Evolutionary conservation across 73 alveolate species (phyloP), one percentile per base, ranked within the genome.

Genomic region (Durusdinium trenchii): DNA sequence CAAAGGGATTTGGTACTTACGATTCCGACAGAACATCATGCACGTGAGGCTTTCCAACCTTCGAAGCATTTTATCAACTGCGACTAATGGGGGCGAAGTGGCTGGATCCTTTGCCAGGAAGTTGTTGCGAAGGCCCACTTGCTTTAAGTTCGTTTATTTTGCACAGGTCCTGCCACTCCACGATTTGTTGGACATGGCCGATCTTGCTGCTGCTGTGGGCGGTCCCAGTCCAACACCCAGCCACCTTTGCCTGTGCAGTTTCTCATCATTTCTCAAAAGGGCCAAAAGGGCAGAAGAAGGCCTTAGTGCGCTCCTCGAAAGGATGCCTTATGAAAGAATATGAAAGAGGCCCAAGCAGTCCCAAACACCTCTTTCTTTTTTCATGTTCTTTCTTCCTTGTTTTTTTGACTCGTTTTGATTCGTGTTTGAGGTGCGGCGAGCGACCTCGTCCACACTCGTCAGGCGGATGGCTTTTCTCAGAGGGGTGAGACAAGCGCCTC

Each of bases 181-280:
- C 40, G 99, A 93, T 71, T 45, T 93, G 92, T 84, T 93, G 45
- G 99, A 93, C 67, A 76, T 93, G 90, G 99, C 99, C 16, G 99
- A 93, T n/a, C 50, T 93, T 38, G 99, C 92, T 20, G 67, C 57
- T 14, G 92, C 99, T 4, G 99, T 93, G 82, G 99, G 99, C 14
- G 99, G 99, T 32, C 46, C 90, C 0, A 43, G 99, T 14, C 69
- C 69, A 57, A 12, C 69, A 57, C 23, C 23, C 32, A 23, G 12
- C 32, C 32, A 57, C 23, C 69, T 57, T 12, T 57, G 32, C 69
- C 69, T 57, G 12, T 23, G 32, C 32, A 57, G 32, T 12, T 57
- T 23, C 69, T 23, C 69, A 57, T 23, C 23, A 16, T 23, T 23
- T 23, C 69, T 16, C 69, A 23, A 57, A 57, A 57, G 23, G 23